These are phyloP conservation scores for Phytopythium sindhum DNA, from an alignment of 352 stramenopile genomes.

Conservation along the genomic window DNA sequence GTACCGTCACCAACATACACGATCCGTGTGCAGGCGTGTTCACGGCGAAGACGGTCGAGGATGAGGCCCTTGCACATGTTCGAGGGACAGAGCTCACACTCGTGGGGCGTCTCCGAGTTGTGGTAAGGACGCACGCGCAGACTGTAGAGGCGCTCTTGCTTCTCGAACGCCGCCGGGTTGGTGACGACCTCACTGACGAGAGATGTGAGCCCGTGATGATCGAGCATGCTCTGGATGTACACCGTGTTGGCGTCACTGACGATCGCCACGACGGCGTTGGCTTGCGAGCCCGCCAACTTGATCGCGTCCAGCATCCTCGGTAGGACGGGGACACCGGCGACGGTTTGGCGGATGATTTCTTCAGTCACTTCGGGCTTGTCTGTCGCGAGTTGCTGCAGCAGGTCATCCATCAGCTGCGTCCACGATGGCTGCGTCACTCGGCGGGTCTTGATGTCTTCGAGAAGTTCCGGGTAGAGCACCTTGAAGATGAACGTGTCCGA, in stretches of 20 bases:
- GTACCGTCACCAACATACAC: slow-evolving; percentile 73
- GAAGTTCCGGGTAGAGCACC: slow-evolving; percentile 53
- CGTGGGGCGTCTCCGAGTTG: slow-evolving; percentile 29
- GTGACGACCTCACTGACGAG: slow-evolving; percentile 53
- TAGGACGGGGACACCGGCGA: slow-evolving; percentile 57
- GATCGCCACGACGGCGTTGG: slow-evolving; percentile 53
- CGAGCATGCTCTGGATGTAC: slow-evolving; percentile 78
- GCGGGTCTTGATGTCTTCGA: slow-evolving; percentile 29
- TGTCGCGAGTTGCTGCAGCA: slow-evolving; percentile 36
- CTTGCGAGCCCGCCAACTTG: slow-evolving; percentile 31
- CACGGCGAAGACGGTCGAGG: slow-evolving; percentile 38
- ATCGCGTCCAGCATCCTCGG: slow-evolving; percentile 68
- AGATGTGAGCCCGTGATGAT: slow-evolving; percentile 23
- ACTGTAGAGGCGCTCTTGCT: slow-evolving; percentile 10
- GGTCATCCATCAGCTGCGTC: slow-evolving; percentile 68
- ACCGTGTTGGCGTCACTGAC: slow-evolving; percentile 79
- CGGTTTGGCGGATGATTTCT: slow-evolving; percentile 32
- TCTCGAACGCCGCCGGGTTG: slow-evolving; percentile 47
- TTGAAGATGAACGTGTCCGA: slow-evolving; percentile 80
- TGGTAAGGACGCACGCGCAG: slow-evolving; percentile 63
- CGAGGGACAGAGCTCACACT: slow-evolving; percentile 49
- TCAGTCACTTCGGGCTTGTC: slow-evolving; percentile 37
- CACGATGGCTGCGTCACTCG: slow-evolving; percentile 33
- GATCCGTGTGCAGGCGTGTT: slow-evolving; percentile 36
- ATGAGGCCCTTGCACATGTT: slow-evolving; percentile 87